These are phyloP conservation scores for Aspergillus arachidicola DNA, from an alignment of 2,329 filamentous ascomycete genomes.

Conservation along the genomic window DNA sequence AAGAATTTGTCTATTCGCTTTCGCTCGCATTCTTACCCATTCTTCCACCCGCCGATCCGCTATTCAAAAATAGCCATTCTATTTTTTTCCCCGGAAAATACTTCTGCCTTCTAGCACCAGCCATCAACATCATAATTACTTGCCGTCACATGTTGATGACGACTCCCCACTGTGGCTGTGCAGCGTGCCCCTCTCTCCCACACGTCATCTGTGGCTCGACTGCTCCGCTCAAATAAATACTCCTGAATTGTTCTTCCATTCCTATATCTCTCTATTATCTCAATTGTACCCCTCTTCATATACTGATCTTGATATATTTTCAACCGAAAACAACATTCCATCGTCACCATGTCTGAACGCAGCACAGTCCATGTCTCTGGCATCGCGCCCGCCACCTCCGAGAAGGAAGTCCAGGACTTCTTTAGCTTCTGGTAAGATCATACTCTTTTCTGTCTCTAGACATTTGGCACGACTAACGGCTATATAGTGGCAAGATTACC, in stretches of 20 bases:
- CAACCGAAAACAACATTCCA: not conserved
- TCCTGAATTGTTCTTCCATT: not conserved
- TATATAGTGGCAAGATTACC: constrained; percentile 81
- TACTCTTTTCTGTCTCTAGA: not conserved
- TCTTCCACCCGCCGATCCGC: not conserved
- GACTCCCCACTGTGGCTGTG: constrained; percentile 31
- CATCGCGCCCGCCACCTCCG: constrained; percentile 77
- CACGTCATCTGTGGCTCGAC: constrained; percentile 34
- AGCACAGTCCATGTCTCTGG: constrained; percentile 85
- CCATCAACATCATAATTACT: not conserved
- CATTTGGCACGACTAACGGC: not conserved
- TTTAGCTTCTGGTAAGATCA: constrained; percentile 84
- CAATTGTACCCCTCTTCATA: not conserved
- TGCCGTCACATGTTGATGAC: constrained; percentile 18
- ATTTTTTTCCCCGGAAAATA: constrained; percentile 6
- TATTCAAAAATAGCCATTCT: not conserved
- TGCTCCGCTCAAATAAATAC: constrained; percentile 19
- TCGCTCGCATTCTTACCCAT: not conserved
- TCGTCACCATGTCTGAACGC: constrained; percentile 55
- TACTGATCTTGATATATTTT: not conserved
- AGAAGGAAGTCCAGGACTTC: constrained; percentile 93
- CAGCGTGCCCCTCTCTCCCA: constrained; percentile 26
- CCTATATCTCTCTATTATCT: not conserved
- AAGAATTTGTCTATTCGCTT: not conserved
- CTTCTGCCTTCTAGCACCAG: constrained; percentile 14